Evolutionary conservation across 2,329 filamentous ascomycete species (phyloP).

Genomic region (Apiospora saccharicola): DNA sequence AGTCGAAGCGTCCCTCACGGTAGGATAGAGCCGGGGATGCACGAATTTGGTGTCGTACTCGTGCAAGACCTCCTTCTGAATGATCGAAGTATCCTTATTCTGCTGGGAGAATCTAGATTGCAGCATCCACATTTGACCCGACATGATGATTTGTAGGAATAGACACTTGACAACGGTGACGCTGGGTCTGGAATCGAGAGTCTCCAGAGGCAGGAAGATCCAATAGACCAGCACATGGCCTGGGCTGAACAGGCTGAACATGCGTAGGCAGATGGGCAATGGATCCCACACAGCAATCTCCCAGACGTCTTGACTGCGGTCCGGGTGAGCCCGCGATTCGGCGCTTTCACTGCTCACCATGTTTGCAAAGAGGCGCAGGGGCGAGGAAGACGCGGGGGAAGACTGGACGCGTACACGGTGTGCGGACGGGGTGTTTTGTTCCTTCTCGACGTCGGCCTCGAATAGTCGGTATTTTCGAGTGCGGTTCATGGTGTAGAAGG

Average conservation of each 20-base stretch:
- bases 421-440: slow-evolving; percentile 82
- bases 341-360: slow-evolving; percentile 74
- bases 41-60: slow-evolving; percentile 98
- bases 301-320: slow-evolving; percentile 88
- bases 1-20: slow-evolving; percentile 79
- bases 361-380: slow-evolving; percentile 75
- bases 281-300: slow-evolving; percentile 95
- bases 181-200: slow-evolving; percentile 81
- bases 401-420: slow-evolving; percentile 89
- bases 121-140: slow-evolving; percentile 77
- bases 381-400: slow-evolving; percentile 78
- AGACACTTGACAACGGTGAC: slow-evolving; percentile 85
- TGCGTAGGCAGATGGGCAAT: slow-evolving; percentile 78
- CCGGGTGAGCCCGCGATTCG: slow-evolving; percentile 84
- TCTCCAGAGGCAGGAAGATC: slow-evolving; percentile 81
- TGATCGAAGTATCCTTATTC: slow-evolving; percentile 80
- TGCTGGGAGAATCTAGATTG: slow-evolving; percentile 82
- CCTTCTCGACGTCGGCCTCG: slow-evolving; percentile 80
- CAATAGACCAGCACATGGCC: slow-evolving; percentile 92
- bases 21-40: slow-evolving; percentile 83
- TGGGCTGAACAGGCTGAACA: slow-evolving; percentile 93
- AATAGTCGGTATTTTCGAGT: slow-evolving; percentile 91
- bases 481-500: slow-evolving; percentile 81
- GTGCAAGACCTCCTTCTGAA: slow-evolving; percentile 90
- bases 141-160: slow-evolving; percentile 77